Percentiles rank a stretch among this genome's conserved stretches.
phyloP scores from a whole-genome alignment of 768 basidiomycete species.

The Serendipita sp. region DNA sequence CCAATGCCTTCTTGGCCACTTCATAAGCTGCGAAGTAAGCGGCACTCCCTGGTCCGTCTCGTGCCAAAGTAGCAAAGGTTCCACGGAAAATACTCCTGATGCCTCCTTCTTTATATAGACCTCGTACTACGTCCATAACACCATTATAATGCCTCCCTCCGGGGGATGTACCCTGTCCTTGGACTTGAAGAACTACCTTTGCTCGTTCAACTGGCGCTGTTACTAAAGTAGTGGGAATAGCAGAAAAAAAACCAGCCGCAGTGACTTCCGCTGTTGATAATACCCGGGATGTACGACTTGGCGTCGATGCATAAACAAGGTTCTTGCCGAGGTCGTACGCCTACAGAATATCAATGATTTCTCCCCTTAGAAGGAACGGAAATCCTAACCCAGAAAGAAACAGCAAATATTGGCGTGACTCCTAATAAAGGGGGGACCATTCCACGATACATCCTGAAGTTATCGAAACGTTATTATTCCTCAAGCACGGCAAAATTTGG shows the following conservation, averaged over 20 bases:
- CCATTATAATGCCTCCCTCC: slow-evolving; percentile 64
- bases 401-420: slow-evolving; percentile 94
- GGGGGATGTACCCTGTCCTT: slow-evolving; percentile 53
- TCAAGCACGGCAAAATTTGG: neutral
- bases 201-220: slow-evolving; percentile 96
- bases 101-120: slow-evolving; percentile 89
- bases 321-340: slow-evolving; percentile 89
- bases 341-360: slow-evolving; percentile 24
- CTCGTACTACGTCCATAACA: slow-evolving; percentile 76
- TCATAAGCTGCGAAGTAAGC: slow-evolving; percentile 98
- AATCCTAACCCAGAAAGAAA: slow-evolving; percentile 79
- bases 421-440: slow-evolving; percentile 88
- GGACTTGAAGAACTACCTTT: slow-evolving; percentile 87
- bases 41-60: slow-evolving; percentile 94
- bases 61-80: slow-evolving; percentile 78
- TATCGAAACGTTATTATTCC: too few species aligned
- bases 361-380: slow-evolving; percentile 12
- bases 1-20: slow-evolving; percentile 73
- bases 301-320: slow-evolving; percentile 62
- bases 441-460: slow-evolving; percentile 64
- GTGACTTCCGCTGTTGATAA: slow-evolving; percentile 73
- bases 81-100: slow-evolving; percentile 84
- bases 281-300: slow-evolving; percentile 45
- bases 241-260: slow-evolving; percentile 83
- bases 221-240: slow-evolving; percentile 77